Evolutionary conservation across 1,284 basidiomycete species (phyloP), one percentile per base, ranked within the genome.

Genomic region (Agaricales sp.): DNA sequence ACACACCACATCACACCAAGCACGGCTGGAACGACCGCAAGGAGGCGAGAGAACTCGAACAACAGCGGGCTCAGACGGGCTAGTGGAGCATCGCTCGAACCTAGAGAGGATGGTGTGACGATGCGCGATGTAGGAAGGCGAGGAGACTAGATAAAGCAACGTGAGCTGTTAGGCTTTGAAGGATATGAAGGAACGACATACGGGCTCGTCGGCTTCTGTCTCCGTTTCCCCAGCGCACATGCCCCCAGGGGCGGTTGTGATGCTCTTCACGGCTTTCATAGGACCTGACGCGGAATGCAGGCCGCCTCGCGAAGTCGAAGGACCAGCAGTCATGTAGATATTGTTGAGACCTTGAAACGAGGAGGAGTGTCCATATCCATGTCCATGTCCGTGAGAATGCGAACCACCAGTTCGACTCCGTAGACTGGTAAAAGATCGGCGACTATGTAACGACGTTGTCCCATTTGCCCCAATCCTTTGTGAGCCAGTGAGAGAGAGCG

Each of bases 191-290:
- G 35, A 21, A 52, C 45, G 16, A 67, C 82, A 68, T 61, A 86
- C 84, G 43, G 78, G 77, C 58, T 87, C 84, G 55, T 87, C 85
- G 12, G 75, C 68, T 59, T 87, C 85, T 0, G 85, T 87, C 59
- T 87, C 85, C 0, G 85, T 87, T 64, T 87, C 85, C 1, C 82
- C 84, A 22, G 80, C 80, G 53, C 83, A 77, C 26, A 66, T 59
- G 48, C 69, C 67, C 2, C 75, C 80, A n/a, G 75, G 75, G 0
- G 75, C 68, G 0, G 83, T 86, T 12, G 74, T 80, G 54, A 86
- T 85, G 37, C 63, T 59, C 55, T 70, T 73, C 30, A 55, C 60
- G n/a, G n/a, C n/a, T n/a, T n/a, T n/a, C n/a, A n/a, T n/a, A n/a
- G n/a, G n/a, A n/a, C n/a, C n/a, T n/a, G n/a, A n/a, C n/a, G n/a